A percentile compares a stretch with the other conserved stretches of the same genome.
phyloP scores from a whole-genome alignment of 805 yeast species.

The Ogataea pilisensis region DNA sequence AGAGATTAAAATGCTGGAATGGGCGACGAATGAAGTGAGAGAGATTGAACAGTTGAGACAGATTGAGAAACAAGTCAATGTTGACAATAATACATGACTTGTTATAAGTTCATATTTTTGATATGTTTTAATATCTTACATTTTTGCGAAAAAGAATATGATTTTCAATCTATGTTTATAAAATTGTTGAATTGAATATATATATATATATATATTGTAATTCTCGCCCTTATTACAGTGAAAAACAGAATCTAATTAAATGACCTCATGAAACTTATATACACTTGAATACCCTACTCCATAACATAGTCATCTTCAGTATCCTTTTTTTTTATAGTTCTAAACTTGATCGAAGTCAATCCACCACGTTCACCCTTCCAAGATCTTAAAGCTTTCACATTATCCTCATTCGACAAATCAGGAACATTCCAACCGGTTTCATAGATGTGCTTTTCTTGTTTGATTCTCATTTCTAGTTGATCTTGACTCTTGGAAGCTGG shows the following conservation, averaged over 20 bases:
- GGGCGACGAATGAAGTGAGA: not conserved
- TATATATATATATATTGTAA: too few relatives aligned
- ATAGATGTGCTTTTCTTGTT: constrained; percentile 59
- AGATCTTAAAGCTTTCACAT: constrained; percentile 53
- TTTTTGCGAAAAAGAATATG: too few relatives aligned
- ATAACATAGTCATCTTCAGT: not conserved
- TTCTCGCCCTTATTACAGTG: too few relatives aligned
- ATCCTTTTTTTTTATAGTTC: constrained; percentile 30
- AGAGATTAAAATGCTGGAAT: constrained; percentile 7
- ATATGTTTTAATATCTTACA: too few relatives aligned
- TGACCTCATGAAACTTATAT: too few relatives aligned
- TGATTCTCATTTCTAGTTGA: constrained; percentile 54
- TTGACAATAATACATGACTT: too few relatives aligned
- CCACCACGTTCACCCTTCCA: constrained; percentile 90
- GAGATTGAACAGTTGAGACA: not conserved
- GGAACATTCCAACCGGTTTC: constrained; percentile 69
- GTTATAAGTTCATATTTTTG: too few relatives aligned
- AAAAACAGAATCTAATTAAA: too few relatives aligned
- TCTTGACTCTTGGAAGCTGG: constrained; percentile 74
- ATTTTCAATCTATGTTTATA: too few relatives aligned
- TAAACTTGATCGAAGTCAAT: constrained; percentile 54
- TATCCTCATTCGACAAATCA: constrained; percentile 57
- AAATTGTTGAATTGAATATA: too few relatives aligned
- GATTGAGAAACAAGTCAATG: too few relatives aligned
- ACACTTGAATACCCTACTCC: not conserved